These are phyloP conservation scores for Ilyonectria robusta DNA, from an alignment of 2,329 filamentous ascomycete species.

Conservation along the genomic window DNA sequence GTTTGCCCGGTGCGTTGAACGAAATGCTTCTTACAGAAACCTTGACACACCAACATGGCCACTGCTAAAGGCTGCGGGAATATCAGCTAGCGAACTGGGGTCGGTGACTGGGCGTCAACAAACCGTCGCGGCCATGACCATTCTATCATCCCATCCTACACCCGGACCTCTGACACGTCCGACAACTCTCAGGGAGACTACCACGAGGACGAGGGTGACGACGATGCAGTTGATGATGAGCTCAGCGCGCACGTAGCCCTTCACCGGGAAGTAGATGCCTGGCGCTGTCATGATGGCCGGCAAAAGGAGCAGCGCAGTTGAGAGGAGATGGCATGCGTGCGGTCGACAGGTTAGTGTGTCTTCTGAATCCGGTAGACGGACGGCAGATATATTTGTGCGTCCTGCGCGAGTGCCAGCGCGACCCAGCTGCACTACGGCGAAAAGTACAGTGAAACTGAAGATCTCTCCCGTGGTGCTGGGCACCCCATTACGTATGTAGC, in stretches of 20 bases:
- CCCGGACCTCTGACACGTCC: slow-evolving; percentile 51
- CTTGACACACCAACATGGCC: slow-evolving; percentile 47
- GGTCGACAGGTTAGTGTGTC: not conserved
- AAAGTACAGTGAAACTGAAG: slow-evolving; percentile 24
- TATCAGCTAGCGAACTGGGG: slow-evolving; percentile 20
- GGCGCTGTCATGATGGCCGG: slow-evolving; percentile 33
- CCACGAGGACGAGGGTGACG: slow-evolving; percentile 48
- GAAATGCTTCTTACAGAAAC: slow-evolving; percentile 40
- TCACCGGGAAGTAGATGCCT: slow-evolving; percentile 32
- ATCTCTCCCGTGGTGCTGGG: slow-evolving; percentile 13
- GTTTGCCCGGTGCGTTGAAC: not conserved
- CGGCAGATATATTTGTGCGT: not conserved
- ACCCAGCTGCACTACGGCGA: slow-evolving; percentile 20
- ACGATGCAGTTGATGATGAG: slow-evolving; percentile 50
- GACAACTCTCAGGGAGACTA: slow-evolving; percentile 46
- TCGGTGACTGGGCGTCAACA: slow-evolving; percentile 4
- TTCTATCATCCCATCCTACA: slow-evolving; percentile 51
- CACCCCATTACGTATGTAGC: not conserved
- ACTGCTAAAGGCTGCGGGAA: slow-evolving; percentile 43
- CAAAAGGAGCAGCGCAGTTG: not conserved
- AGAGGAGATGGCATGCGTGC: not conserved
- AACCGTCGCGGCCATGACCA: slow-evolving; percentile 48
- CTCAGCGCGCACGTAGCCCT: slow-evolving; percentile 47
- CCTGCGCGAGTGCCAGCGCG: not conserved
- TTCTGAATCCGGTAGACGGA: not conserved